Base-by-base conservation (phyloP, 768 basidiomycete species). In the Collybia nuda region DNA sequence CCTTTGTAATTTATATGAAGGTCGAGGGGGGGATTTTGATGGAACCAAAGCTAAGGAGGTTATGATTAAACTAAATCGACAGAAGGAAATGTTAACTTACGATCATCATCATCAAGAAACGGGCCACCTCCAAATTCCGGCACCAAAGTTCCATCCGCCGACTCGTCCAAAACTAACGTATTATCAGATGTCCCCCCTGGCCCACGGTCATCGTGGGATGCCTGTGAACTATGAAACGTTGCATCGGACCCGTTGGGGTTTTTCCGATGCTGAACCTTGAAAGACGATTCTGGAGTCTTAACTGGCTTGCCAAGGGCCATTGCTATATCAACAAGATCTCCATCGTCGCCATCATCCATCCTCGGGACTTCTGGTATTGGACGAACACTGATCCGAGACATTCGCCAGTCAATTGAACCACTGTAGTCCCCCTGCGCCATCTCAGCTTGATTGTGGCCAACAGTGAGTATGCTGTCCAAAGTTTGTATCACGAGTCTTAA, bases 321-420 rank as follows among this genome's bases (percentile, higher is more conserved):
- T 50, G 73, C 82, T 46, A 86, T 73, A 51, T 81, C 84, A 29
- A 86, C 77, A 41, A 86, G 66, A 49, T 85, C 85, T 9, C 56
- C 28, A 18, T 24, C 37, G 41, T 56, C 50, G 14, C 50, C 53
- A 15, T 41, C 47, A 9, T 51, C 75, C 73, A 19, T 63, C 66
- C 52, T 69, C 67, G 55, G 67, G 62, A 44, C 51, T 9, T 48
- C 40, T 11, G 47, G 40, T 40, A 56, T 56, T 78, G 78, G 57
- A 81, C 79, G 61, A 77, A 58, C 72, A 58, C 86, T 87, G 40
- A 86, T 65, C 14, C 86, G 82, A 14, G 87, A 89, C 72, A 82
- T 79, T 18, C 89, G 77, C 85, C 86, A 85, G 50, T 88, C 85
- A 48, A 90, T 90, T 1, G 88, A 86, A 5, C 81, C 82, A 48